Evolutionary conservation across 345 rosid species (phyloP), one percentile per base, ranked within the genome.

Genomic region (Gossypium mustelinum): DNA sequence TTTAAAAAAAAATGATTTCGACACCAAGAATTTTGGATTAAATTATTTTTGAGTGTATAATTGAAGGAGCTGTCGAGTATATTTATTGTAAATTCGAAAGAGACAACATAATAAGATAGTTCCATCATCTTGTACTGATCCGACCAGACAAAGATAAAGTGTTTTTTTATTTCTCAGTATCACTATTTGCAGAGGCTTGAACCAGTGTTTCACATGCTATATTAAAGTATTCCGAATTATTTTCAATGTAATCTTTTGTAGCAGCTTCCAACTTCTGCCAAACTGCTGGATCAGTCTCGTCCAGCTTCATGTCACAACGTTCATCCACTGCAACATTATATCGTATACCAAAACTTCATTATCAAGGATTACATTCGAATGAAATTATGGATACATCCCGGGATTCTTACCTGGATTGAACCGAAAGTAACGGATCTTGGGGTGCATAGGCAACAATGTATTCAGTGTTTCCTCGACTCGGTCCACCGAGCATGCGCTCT

Each of bases 401-500:
- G n/a, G 74, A 50, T 1, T 43, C 56, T 18, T 77, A 92, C 98
- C 99, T 78, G 98, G 97, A 85, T 95, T 91, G 78, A 95, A 93
- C 34, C 97, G 94, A 80, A 80, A 95, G 68, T 95, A 95, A 50
- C 90, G 93, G 73, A 95, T 90, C 77, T 90, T 97, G 10, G 99
- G 97, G 61, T 93, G 89, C 93, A 95, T 77, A 9, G 97, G 97
- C 14, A 95, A 88, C 85, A 93, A 73, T 18, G 98, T 89, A 85
- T 92, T 91, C 83, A 95, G 62, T 79, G 92, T 97, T 86, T 95
- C 99, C 85, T 95, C 98, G 59, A 88, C 98, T 14, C 96, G 83
- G 67, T 95, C 99, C 74, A 93, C 98, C 45, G 97, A 93, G 88
- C 99, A 93, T 20, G 99, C 94, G 83, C 98, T 93, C 86, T 95